A percentile compares a stretch with the other conserved stretches of the same genome.
phyloP scores from a whole-genome alignment of 2,329 filamentous ascomycete species.

The Cryphonectria nitschkei region DNA sequence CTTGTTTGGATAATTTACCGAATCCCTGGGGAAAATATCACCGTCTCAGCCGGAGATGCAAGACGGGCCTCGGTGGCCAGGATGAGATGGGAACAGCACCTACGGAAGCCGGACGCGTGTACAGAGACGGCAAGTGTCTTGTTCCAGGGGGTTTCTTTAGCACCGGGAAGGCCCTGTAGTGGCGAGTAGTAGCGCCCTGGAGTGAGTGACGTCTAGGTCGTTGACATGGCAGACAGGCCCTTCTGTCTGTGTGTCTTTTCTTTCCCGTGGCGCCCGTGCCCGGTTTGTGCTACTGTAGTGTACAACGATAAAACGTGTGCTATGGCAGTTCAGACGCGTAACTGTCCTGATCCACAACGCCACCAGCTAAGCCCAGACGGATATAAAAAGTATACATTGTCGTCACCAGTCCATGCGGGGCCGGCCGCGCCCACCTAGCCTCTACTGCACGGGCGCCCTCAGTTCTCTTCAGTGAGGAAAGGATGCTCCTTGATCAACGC shows the following conservation, averaged over 20 bases:
- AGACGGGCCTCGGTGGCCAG: slow-evolving; percentile 4
- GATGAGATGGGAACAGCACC: background rate
- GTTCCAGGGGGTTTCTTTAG: background rate
- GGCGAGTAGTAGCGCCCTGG: too few species aligned
- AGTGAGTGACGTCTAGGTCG: background rate
- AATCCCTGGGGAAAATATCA: background rate
- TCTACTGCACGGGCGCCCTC: background rate
- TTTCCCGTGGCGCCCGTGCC: background rate
- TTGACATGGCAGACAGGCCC: background rate
- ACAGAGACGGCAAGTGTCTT: background rate
- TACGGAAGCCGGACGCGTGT: slow-evolving; percentile 10
- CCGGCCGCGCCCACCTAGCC: background rate
- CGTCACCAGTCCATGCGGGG: background rate
- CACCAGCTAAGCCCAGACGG: background rate
- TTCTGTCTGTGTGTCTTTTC: background rate
- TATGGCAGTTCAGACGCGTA: background rate
- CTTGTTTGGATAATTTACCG: background rate
- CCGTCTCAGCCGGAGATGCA: slow-evolving; percentile 6
- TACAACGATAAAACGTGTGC: too few species aligned
- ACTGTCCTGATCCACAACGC: background rate
- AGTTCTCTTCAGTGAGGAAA: background rate
- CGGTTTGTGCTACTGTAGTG: too few species aligned
- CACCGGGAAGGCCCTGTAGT: background rate
- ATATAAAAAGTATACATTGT: slow-evolving; percentile 4
- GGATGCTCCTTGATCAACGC: background rate